Percentiles rank a stretch among this genome's conserved stretches.
These are phyloP conservation scores for Kockiozyma suomiensis DNA, from an alignment of 805 yeast genomes.

Conservation along the genomic window DNA sequence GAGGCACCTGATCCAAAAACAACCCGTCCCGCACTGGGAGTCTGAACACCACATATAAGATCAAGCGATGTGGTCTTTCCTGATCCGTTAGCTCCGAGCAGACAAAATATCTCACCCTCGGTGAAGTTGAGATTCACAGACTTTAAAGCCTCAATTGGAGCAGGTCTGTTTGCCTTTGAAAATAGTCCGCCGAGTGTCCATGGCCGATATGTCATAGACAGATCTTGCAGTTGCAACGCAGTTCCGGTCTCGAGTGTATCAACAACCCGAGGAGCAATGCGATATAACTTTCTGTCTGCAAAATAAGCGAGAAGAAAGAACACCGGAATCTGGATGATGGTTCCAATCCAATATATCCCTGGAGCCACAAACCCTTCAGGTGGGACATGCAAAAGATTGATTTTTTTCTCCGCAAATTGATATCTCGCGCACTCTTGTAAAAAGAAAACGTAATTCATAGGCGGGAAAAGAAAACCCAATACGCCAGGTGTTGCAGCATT, in stretches of 20 bases:
- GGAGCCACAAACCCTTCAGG: conserved; percentile 30
- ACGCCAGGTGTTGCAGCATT: conserved; percentile 35
- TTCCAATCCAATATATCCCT: conserved; percentile 26
- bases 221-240: conserved; percentile 13
- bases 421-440: conserved; percentile 29
- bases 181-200: conserved; percentile 16
- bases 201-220: conserved; percentile 18
- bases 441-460: conserved; percentile 41
- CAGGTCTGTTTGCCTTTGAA: not conserved
- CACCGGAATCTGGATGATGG: conserved; percentile 11
- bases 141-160: conserved; percentile 40
- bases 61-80: conserved; percentile 46
- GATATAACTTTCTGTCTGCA: conserved; percentile 16
- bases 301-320: conserved; percentile 12
- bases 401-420: conserved; percentile 2
- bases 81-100: conserved; percentile 45
- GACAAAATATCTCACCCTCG: conserved; percentile 42
- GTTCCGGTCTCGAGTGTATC: conserved; percentile 1
- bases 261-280: not conserved
- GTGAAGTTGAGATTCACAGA: conserved; percentile 36
- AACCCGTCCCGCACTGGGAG: conserved; percentile 33
- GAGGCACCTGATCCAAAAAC: conserved; percentile 35
- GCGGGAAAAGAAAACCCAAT: conserved; percentile 43
- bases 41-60: conserved; percentile 40
- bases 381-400: conserved; percentile 18